Conservation (phyloP, 257 asterid species). For the Solanum medicagineum region DNA sequence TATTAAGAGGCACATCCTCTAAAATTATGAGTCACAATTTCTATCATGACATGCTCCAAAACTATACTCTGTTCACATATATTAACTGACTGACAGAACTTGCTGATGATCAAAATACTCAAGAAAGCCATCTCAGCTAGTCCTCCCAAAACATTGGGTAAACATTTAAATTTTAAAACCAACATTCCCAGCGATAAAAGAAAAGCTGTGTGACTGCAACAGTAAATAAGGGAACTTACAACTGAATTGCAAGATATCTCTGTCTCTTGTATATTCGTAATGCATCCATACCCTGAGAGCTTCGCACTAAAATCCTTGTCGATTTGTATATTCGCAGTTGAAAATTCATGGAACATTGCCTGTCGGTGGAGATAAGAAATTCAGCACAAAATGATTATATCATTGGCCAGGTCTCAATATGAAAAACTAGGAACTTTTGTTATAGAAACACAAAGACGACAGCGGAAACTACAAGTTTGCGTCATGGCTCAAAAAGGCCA, state of each 20-base stretch:
- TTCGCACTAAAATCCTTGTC: slow-evolving; percentile 93
- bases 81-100: neutral
- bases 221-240: slow-evolving; percentile 17
- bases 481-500: neutral
- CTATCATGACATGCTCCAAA: neutral
- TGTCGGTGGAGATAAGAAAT: slow-evolving; percentile 9
- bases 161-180: neutral
- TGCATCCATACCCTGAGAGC: slow-evolving; percentile 93
- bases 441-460: neutral
- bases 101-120: neutral
- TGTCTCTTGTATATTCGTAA: slow-evolving; percentile 64
- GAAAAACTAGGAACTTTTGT: neutral
- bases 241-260: slow-evolving; percentile 53
- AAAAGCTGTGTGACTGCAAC: neutral
- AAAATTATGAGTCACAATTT: neutral
- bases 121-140: neutral
- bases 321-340: slow-evolving; percentile 81
- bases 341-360: slow-evolving; percentile 96
- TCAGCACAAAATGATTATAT: neutral
- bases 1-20: neutral
- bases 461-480: neutral
- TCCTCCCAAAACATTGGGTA: neutral
- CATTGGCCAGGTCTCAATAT: neutral
- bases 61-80: neutral
- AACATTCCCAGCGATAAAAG: neutral